Evolutionary conservation across 495 filamentous ascomycete genomes (phyloP), one percentile per base, ranked within the genome.

Genomic region (Massariosphaeria phaeospora): DNA sequence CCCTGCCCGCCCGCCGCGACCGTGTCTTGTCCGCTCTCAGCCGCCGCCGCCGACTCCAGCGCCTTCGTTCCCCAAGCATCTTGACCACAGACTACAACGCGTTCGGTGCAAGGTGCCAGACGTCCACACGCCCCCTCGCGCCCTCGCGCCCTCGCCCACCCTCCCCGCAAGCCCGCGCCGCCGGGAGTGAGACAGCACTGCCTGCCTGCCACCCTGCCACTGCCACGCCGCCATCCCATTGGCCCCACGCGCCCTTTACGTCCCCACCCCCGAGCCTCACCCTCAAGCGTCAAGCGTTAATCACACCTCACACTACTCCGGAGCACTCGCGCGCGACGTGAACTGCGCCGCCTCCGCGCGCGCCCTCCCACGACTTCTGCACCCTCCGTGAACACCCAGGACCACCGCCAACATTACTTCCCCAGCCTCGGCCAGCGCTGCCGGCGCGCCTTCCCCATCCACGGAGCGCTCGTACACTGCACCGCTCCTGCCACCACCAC

Each of bases 371-470:
- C 29, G 23, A 20, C 30, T 8, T 18, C 6, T 29, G 8, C 27
- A 20, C 17, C 29, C 6, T 12, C 40, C 13, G 21, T 20, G 12
- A 18, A 17, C 2, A 12, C 34, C 48, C 30, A 18, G 36, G 27
- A 55, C 48, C 18, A 61, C 57, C 57, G 57, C 51, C 57, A 61
- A 61, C 40, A 61, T 61, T 61, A 24, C 26, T 49, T 44, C 50
- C 36, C 40, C 51, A 46, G 31, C 43, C 26, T 26, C 45, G 12
- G 27, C 34, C 12, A 35, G 42, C 29, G 24, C 52, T 36, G 35
- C 52, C 20, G 58, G 52, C 24, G 46, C 48, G 41, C 40, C 52
- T 11, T 39, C 58, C 33, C 41, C 49, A 15, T 18, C 58, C 10
- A 23, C 38, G 15, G 52, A 44, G 44, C 40, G 23, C 52, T 23